Evolutionary conservation across 352 stramenopile species (phyloP).

Genomic region (Proteromonas lacertae): DNA sequence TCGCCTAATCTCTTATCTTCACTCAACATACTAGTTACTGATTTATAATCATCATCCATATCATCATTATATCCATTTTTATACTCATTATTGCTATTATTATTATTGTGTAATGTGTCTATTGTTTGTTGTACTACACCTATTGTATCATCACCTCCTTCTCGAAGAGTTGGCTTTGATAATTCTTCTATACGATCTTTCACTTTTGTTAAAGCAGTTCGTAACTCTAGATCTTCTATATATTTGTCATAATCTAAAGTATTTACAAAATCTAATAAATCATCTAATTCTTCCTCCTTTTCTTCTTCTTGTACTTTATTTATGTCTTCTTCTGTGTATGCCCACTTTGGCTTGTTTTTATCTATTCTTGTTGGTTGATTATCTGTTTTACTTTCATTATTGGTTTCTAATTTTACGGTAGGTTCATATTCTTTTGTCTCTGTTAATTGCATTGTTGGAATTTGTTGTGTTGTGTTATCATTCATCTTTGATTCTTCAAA

Average conservation of each 20-base stretch:
- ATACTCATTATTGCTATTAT: no score
- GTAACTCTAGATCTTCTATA: slow-evolving; percentile 38
- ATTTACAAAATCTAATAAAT: slow-evolving; percentile 62
- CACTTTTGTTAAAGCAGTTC: slow-evolving; percentile 22
- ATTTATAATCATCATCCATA: no score
- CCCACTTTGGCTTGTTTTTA: slow-evolving; percentile 37
- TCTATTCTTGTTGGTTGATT: slow-evolving; percentile 5
- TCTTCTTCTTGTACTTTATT: slow-evolving; percentile 17
- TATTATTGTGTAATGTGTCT: no score
- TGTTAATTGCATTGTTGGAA: not conserved
- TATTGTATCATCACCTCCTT: no score
- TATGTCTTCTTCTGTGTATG: slow-evolving; percentile 35
- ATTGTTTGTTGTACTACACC: no score
- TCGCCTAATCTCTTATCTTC: no score
- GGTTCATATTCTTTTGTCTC: not conserved
- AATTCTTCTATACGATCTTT: slow-evolving; percentile 50
- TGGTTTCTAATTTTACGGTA: not conserved
- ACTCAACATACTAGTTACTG: no score
- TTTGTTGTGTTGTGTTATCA: not conserved
- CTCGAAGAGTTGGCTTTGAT: no score
- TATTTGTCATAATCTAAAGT: slow-evolving; percentile 67
- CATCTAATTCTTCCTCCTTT: slow-evolving; percentile 36
- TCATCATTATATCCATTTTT: no score
- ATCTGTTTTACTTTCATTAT: not conserved
- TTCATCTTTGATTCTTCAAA: no score